Conservation (phyloP, 2,329 filamentous ascomycete genomes). For the Colletotrichum tropicicola region DNA sequence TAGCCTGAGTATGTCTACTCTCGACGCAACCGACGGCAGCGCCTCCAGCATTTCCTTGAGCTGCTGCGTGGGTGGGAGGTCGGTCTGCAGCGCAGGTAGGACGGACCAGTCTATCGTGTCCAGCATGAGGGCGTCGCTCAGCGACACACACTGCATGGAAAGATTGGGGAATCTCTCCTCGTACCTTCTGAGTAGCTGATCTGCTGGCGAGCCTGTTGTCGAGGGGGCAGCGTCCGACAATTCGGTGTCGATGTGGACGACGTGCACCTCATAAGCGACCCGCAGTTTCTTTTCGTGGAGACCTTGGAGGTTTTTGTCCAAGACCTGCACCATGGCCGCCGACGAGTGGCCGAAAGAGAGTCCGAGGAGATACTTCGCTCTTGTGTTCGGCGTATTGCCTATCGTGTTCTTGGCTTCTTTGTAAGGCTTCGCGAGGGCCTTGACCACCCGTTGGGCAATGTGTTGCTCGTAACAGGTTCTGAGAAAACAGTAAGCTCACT, state of each 20-base stretch:
- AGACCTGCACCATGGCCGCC: constrained; percentile 76
- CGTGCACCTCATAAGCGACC: constrained; percentile 72
- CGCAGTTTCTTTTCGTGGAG: constrained; percentile 72
- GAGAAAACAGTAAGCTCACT: not conserved
- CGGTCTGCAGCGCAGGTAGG: constrained; percentile 42
- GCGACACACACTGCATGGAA: constrained; percentile 66
- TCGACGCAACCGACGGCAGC: constrained; percentile 78
- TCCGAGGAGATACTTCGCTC: constrained; percentile 72
- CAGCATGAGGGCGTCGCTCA: constrained; percentile 69
- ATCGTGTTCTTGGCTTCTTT: constrained; percentile 49
- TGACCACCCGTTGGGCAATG: constrained; percentile 80
- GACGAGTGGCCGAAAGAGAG: constrained; percentile 88
- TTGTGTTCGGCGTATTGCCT: constrained; percentile 37
- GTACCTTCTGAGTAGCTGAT: constrained; percentile 60
- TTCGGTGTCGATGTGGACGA: constrained; percentile 63
- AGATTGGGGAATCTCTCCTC: constrained; percentile 72
- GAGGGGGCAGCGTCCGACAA: constrained; percentile 33
- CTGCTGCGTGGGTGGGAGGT: constrained; percentile 44
- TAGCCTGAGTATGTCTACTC: constrained; percentile 76
- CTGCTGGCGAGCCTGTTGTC: constrained; percentile 41
- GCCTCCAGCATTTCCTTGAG: constrained; percentile 65
- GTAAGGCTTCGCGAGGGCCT: constrained; percentile 68
- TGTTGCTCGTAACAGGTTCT: constrained; percentile 80
- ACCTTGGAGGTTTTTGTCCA: constrained; percentile 74
- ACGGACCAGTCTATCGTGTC: constrained; percentile 62